Conservation (phyloP, 345 rosid genomes). For the Streptanthus diversifolius region DNA sequence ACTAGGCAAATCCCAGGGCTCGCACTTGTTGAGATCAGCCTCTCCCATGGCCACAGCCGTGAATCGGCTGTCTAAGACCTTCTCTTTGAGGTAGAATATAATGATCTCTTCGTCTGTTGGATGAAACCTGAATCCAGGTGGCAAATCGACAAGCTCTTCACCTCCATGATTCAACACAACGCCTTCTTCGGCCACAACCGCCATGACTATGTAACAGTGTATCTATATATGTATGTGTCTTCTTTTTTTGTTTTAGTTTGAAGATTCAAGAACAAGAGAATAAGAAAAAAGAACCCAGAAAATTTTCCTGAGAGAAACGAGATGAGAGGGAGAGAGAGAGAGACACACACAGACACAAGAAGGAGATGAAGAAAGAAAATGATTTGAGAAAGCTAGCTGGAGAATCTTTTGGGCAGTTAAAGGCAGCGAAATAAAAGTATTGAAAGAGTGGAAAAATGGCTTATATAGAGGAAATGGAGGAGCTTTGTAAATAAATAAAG, state of each 20-base stretch:
- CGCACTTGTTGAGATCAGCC: slow-evolving; percentile 91
- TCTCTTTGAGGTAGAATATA: slow-evolving; percentile 58
- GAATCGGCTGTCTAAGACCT: slow-evolving; percentile 61
- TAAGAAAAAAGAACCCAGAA: slow-evolving; percentile 18
- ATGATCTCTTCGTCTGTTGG: slow-evolving; percentile 95
- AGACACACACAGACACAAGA: slow-evolving; percentile 16
- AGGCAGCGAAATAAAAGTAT: slow-evolving; percentile 51
- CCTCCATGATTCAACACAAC: slow-evolving; percentile 41
- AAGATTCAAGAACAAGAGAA: slow-evolving; percentile 19
- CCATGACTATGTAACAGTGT: slow-evolving; percentile 36
- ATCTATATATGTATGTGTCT: not conserved
- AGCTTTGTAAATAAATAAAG: slow-evolving; percentile 12
- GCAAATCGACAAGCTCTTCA: slow-evolving; percentile 63
- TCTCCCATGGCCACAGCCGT: slow-evolving; percentile 72
- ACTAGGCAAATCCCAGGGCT: slow-evolving; percentile 97
- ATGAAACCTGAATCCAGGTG: slow-evolving; percentile 93
- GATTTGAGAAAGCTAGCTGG: slow-evolving; percentile 29
- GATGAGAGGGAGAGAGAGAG: slow-evolving; percentile 12
- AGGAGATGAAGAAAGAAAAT: slow-evolving; percentile 24
- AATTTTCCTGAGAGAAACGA: not conserved
- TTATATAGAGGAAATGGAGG: slow-evolving; percentile 63
- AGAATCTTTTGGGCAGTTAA: slow-evolving; percentile 48
- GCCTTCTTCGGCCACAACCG: slow-evolving; percentile 46
- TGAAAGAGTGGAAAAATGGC: slow-evolving; percentile 28
- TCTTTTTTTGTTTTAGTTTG: not conserved